Evolutionary conservation across 305 asterid species (phyloP).

Genomic region (Plantago lanceolata): DNA sequence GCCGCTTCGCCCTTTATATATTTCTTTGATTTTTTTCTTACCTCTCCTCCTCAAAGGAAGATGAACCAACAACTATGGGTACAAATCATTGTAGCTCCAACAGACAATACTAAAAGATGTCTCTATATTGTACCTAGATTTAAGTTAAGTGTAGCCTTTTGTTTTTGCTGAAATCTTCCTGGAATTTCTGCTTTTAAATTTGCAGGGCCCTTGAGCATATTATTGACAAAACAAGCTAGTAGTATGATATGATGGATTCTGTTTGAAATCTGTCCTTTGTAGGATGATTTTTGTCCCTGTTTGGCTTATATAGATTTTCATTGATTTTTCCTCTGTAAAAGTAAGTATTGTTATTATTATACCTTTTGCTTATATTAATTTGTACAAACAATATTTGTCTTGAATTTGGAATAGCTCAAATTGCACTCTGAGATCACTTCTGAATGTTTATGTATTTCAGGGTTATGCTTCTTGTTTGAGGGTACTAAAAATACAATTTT

Average conservation of each 20-base stretch:
- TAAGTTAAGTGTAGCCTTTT: conserved; percentile 49
- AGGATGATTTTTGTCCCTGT: conserved; percentile 46
- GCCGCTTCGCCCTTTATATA: conserved; percentile 38
- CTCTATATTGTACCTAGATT: conserved; percentile 41
- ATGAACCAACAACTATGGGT: conserved; percentile 42
- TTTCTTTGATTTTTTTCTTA: conserved; percentile 31
- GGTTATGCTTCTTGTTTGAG: too few relatives aligned
- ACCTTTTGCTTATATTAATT: conserved; percentile 33
- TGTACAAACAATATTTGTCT: conserved; percentile 28
- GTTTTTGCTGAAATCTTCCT: conserved; percentile 40
- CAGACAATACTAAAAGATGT: conserved; percentile 40
- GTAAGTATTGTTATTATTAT: conserved; percentile 19
- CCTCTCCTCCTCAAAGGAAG: conserved; percentile 43
- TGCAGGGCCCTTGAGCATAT: conserved; percentile 43
- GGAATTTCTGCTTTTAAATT: conserved; percentile 46
- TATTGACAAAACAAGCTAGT: conserved; percentile 34
- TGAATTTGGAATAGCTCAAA: too few relatives aligned
- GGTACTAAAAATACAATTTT: too few relatives aligned
- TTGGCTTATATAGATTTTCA: conserved; percentile 34
- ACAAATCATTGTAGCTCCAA: conserved; percentile 50
- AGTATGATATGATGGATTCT: conserved; percentile 9
- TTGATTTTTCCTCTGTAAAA: conserved; percentile 39
- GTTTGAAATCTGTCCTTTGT: conserved; percentile 31
- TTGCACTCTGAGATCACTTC: too few relatives aligned
- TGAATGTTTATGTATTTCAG: too few relatives aligned